These are phyloP conservation scores for Termitomyces sp. DNA, from an alignment of 1,284 basidiomycete genomes.

Conservation along the genomic window DNA sequence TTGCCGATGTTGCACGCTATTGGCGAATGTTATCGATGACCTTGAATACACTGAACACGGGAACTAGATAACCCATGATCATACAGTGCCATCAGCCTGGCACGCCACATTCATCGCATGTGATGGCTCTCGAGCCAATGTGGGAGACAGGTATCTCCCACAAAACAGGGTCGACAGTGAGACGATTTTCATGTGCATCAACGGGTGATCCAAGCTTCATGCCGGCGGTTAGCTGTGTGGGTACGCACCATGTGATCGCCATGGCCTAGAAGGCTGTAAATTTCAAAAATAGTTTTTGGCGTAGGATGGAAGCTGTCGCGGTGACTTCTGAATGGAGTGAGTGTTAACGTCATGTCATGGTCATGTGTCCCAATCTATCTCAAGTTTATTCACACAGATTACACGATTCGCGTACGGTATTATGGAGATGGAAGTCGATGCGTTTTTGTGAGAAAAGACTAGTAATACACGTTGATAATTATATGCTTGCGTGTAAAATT, in stretches of 20 bases:
- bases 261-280: neutral
- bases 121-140: neutral
- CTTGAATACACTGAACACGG: neutral
- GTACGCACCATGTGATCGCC: neutral
- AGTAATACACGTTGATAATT: neutral
- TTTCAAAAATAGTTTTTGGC: neutral
- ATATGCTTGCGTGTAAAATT: neutral
- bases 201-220: too few species aligned
- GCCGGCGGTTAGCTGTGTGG: neutral
- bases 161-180: neutral
- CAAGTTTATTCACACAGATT: neutral
- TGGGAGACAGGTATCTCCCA: neutral
- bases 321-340: neutral
- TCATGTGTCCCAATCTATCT: neutral
- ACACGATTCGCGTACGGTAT: neutral
- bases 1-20: too few species aligned
- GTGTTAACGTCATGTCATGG: neutral
- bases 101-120: neutral
- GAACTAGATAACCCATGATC: neutral
- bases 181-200: too few species aligned
- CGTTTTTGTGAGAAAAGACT: neutral
- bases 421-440: neutral
- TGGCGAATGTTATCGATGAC: too few species aligned
- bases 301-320: conserved; percentile 1
- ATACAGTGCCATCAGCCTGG: neutral